These are phyloP conservation scores for Penicillium crystallinum DNA, from an alignment of 495 filamentous ascomycete species.

Conservation along the genomic window DNA sequence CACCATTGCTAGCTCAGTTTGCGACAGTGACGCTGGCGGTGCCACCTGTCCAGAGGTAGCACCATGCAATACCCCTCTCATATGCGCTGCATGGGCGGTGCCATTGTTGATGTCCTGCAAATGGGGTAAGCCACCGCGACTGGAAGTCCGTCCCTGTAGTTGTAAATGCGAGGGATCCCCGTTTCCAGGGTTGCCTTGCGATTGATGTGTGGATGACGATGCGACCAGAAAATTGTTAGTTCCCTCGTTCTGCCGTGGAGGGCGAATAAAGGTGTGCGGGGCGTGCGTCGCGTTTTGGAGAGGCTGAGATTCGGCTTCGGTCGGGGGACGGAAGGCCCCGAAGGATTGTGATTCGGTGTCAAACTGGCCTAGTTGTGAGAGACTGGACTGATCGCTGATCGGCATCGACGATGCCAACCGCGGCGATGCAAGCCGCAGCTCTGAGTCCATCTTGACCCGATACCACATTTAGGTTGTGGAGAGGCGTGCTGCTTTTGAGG, in stretches of 20 bases:
- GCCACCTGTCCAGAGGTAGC: background rate
- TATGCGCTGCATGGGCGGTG: background rate
- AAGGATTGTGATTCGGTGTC: conserved; percentile 22
- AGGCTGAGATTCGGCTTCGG: conserved; percentile 5
- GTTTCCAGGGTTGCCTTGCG: background rate
- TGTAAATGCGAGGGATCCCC: background rate
- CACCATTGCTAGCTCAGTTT: conserved; percentile 4
- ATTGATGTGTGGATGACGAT: conserved; percentile 15
- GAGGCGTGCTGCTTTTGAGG: conserved; percentile 17
- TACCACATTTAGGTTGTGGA: conserved; percentile 2
- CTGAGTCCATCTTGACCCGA: conserved; percentile 14
- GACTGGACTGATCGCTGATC: background rate
- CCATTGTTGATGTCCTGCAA: background rate
- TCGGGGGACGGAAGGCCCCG: conserved; percentile 15
- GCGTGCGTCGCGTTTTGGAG: conserved; percentile 9
- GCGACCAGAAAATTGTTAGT: conserved; percentile 24
- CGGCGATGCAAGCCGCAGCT: conserved; percentile 7
- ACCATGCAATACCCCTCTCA: conserved; percentile 14
- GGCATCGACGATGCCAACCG: conserved; percentile 8
- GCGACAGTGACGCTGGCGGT: background rate
- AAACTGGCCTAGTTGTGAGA: conserved; percentile 15
- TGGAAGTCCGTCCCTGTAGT: background rate
- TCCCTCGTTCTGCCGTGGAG: conserved; percentile 1
- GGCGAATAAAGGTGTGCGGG: conserved; percentile 11
- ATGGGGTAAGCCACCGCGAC: background rate